Evolutionary conservation across 257 asterid species (phyloP).

Genomic region (Forsythia viridissima): DNA sequence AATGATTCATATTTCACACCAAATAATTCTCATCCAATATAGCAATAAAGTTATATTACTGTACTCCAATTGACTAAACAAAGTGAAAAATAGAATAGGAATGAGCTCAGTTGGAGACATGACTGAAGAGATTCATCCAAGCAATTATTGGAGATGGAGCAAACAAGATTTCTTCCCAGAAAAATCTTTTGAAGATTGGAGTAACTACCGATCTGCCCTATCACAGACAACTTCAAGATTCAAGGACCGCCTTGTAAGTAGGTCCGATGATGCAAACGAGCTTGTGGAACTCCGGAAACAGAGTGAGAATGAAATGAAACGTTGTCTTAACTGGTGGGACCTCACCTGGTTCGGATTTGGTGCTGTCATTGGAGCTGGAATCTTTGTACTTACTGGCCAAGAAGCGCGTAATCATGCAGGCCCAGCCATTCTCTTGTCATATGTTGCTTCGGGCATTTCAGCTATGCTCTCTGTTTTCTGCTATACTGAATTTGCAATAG

Average conservation of each 20-base stretch:
- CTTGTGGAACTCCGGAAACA: slow-evolving; percentile 47
- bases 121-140: slow-evolving; percentile 30
- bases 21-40: not conserved
- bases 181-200: slow-evolving; percentile 49
- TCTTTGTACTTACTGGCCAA: slow-evolving; percentile 65
- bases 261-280: slow-evolving; percentile 50
- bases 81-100: not conserved
- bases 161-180: slow-evolving; percentile 62
- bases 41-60: not conserved
- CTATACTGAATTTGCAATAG: slow-evolving; percentile 62
- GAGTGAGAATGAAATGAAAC: slow-evolving; percentile 64
- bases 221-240: slow-evolving; percentile 41
- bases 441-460: slow-evolving; percentile 60
- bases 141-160: slow-evolving; percentile 70
- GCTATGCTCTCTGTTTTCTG: slow-evolving; percentile 71
- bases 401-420: slow-evolving; percentile 67
- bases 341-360: slow-evolving; percentile 76
- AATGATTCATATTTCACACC: not conserved
- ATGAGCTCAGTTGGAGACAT: slow-evolving; percentile 27
- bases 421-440: slow-evolving; percentile 55
- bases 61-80: not conserved
- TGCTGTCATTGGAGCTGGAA: slow-evolving; percentile 65
- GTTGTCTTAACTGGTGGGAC: slow-evolving; percentile 75
- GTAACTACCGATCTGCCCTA: slow-evolving; percentile 42
- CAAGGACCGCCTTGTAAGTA: slow-evolving; percentile 51